A percentile compares a stretch with the other conserved stretches of the same genome.
Evolutionary conservation across 2,329 filamentous ascomycete genomes (phyloP).

Genomic region (Paecilomyces dactylethromorphus): DNA sequence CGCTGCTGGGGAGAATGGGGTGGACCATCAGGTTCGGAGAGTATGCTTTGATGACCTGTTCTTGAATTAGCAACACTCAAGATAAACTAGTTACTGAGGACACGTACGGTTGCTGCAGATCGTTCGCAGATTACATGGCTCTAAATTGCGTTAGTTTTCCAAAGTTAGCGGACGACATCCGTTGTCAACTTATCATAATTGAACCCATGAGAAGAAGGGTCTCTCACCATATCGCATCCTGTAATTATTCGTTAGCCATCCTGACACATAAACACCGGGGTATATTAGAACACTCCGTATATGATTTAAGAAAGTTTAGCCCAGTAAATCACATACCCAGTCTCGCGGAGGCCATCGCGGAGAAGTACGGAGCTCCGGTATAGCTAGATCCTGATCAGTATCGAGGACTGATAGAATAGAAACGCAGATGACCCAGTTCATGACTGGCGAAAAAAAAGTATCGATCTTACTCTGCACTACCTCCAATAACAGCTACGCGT

Average conservation of each 20-base stretch:
- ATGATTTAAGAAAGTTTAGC: not conserved
- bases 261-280: not conserved
- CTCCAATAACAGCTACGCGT: slow-evolving; percentile 86
- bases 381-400: slow-evolving; percentile 46
- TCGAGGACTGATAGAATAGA: not conserved
- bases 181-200: not conserved
- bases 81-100: not conserved
- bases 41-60: slow-evolving; percentile 85
- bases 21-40: slow-evolving; percentile 98
- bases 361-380: slow-evolving; percentile 96
- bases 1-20: slow-evolving; percentile 80
- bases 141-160: slow-evolving; percentile 19
- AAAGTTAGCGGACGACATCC: not conserved
- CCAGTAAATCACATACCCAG: slow-evolving; percentile 50
- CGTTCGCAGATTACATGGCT: slow-evolving; percentile 93
- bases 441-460: slow-evolving; percentile 5
- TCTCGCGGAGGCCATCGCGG: slow-evolving; percentile 88
- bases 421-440: not conserved
- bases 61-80: not conserved
- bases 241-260: not conserved
- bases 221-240: slow-evolving; percentile 70
- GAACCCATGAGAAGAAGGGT: not conserved
- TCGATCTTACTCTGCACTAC: slow-evolving; percentile 66
- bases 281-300: not conserved
- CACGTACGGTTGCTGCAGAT: slow-evolving; percentile 57